Percentiles rank a stretch among this genome's conserved stretches.
Evolutionary conservation across 129 eudicot species (phyloP).

Genomic region (Lactuca saligna): DNA sequence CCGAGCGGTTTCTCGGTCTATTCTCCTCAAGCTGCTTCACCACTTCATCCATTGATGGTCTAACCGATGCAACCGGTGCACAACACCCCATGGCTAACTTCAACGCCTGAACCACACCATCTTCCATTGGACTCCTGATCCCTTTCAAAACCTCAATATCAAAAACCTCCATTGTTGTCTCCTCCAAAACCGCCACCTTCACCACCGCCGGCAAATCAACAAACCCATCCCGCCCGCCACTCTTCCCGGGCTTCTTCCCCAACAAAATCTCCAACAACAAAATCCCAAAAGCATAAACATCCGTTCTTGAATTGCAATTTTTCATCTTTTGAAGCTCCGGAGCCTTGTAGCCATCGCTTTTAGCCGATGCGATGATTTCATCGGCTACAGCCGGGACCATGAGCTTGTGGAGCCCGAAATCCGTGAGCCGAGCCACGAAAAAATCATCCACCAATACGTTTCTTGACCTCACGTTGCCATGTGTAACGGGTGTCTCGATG

Average conservation of each 20-base stretch:
- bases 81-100: conserved; percentile 99
- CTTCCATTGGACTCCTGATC: conserved; percentile 95
- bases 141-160: conserved; percentile 84
- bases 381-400: conserved; percentile 91
- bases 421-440: conserved; percentile 82
- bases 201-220: conserved; percentile 84
- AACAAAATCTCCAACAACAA: conserved; percentile 72
- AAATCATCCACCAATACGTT: conserved; percentile 89
- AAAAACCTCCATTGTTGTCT: conserved; percentile 97
- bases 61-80: conserved; percentile 87
- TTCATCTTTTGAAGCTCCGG: conserved; percentile 97
- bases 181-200: conserved; percentile 92
- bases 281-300: conserved; percentile 89
- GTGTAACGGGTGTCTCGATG: conserved; percentile 80
- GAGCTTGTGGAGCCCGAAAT: conserved; percentile 86
- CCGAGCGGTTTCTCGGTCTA: conserved; percentile 90
- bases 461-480: conserved; percentile 83
- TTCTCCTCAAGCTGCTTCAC: conserved; percentile 95
- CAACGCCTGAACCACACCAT: conserved; percentile 89
- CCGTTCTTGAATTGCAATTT: conserved; percentile 76
- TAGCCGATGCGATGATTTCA: conserved; percentile 72
- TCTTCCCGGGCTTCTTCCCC: conserved; percentile 83
- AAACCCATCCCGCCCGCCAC: conserved; percentile 38
- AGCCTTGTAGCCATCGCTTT: conserved; percentile 90
- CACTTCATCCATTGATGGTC: conserved; percentile 93